phyloP scores from a whole-genome alignment of 108 stramenopile species.

The Pseudonitzschia delicatissima region DNA sequence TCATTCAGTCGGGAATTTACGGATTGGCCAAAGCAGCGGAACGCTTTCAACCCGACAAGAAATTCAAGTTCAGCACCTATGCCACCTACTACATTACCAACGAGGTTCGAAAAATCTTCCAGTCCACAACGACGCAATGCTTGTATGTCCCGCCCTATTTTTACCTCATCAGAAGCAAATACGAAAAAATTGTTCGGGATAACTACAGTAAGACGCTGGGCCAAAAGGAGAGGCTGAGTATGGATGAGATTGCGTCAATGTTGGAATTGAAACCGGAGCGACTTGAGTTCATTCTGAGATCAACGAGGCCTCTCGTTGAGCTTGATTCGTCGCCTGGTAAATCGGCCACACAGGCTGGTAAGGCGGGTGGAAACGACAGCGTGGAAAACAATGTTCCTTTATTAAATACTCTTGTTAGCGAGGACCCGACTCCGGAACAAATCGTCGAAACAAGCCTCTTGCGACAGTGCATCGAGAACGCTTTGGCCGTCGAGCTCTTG shows the following conservation, averaged over 20 bases:
- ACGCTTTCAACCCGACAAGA: constrained; percentile 66
- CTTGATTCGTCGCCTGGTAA: constrained; percentile 46
- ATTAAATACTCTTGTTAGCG: constrained; percentile 14
- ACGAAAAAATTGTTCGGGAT: constrained; percentile 51
- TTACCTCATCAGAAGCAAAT: constrained; percentile 51
- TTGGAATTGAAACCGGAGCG: constrained; percentile 47
- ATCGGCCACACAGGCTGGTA: constrained; percentile 30
- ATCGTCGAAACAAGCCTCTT: constrained; percentile 74
- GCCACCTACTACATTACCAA: constrained; percentile 83
- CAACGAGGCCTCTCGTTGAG: constrained; percentile 47
- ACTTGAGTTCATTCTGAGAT: constrained; percentile 53
- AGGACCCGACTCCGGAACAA: constrained; percentile 58
- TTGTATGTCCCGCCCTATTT: constrained; percentile 56
- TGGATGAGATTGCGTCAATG: constrained; percentile 44
- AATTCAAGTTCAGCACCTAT: constrained; percentile 77
- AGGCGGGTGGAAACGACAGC: constrained; percentile 49
- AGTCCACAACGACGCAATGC: constrained; percentile 53
- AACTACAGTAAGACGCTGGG: constrained; percentile 27
- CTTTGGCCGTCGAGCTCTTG: constrained; percentile 72
- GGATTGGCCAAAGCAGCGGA: constrained; percentile 79
- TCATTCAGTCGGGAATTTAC: constrained; percentile 80
- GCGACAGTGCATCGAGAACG: constrained; percentile 76
- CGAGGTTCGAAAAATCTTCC: constrained; percentile 62
- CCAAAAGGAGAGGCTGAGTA: constrained; percentile 20
- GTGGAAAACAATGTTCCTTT: constrained; percentile 30